Evolutionary conservation across 306 rosid species (phyloP).

Genomic region (Glycine tomentella): DNA sequence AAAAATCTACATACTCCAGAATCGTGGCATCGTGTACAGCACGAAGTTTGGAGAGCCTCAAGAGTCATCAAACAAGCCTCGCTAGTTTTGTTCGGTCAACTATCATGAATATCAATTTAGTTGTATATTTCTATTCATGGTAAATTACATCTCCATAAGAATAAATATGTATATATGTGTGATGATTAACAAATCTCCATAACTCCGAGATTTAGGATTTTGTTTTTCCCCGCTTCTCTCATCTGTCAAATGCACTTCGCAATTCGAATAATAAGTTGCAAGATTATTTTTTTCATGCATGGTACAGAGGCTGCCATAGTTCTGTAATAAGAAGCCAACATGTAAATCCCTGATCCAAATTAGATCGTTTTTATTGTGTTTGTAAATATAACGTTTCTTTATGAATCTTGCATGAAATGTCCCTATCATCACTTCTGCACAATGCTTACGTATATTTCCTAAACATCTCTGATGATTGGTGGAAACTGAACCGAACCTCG

Average conservation of each 20-base stretch:
- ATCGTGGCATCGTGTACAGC: conserved; percentile 70
- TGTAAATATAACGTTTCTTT: neutral
- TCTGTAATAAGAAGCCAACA: neutral
- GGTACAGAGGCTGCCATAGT: neutral
- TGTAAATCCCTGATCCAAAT: neutral
- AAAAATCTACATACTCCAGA: conserved; percentile 51
- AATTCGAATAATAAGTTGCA: conserved; percentile 24
- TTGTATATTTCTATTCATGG: conserved; percentile 6
- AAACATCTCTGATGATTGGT: neutral
- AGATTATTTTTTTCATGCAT: neutral
- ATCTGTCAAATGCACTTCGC: neutral
- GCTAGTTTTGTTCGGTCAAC: conserved; percentile 59
- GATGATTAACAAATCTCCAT: conserved; percentile 1
- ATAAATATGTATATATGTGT: conserved; percentile 4
- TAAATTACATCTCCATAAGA: conserved; percentile 12
- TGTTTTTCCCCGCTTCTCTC: neutral
- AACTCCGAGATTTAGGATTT: neutral
- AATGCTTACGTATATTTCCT: neutral
- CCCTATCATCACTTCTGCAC: neutral
- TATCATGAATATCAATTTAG: conserved; percentile 49
- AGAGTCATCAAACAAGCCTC: conserved; percentile 69
- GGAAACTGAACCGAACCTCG: neutral
- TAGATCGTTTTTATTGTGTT: neutral
- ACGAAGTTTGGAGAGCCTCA: conserved; percentile 75
- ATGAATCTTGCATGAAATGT: neutral